Base-by-base conservation (phyloP, 345 rosid genomes). In the Turnera subulata region DNA sequence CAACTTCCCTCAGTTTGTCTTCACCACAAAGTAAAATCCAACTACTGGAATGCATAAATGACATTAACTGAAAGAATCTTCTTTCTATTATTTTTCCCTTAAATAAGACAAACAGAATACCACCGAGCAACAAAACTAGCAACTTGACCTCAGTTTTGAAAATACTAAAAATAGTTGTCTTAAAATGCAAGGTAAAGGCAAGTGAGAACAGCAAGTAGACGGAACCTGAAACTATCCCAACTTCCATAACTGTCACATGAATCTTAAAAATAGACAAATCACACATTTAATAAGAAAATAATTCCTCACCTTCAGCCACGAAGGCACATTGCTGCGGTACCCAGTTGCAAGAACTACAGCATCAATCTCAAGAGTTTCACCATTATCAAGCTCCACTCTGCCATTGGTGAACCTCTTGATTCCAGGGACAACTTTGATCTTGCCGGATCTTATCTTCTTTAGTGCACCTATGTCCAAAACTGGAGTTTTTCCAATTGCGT, bases 281-380 rank as follows among this genome's bases (percentile, higher is more conserved):
- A 65, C 42, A 7, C 18, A 51, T 54, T 55, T 24, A 21, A 46
- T 6, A 7, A 37, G 19, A 48, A 20, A 46, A 4, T 16, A 24
- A 37, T 55, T 52, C 7, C 67, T 73, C 61, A 86, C 96, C 94
- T 80, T 78, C 6, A 91, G 84, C 97, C 97, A 91, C 46, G 82
- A 87, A 66, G 93, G 96, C 33, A 91, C 97, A 52, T 88, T 91
- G 89, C 97, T 91, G 48, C 96, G 68, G 44, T 91, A 91, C 3
- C 97, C 97, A 12, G 97, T 91, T 46, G 97, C 97, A 37, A 91
- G 77, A 76, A 91, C 43, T 7, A 87, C 82, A 16, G 93, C 78
- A 58, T 88, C 97, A 48, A 91, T 64, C 50, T 80, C 78, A 11
- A 79, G 80, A 21, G 33, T 71, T 68, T 81, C 42, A 0, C 96